These are phyloP conservation scores for Rasamsonia emersonii DNA, from an alignment of 2,329 filamentous ascomycete species.

Conservation along the genomic window DNA sequence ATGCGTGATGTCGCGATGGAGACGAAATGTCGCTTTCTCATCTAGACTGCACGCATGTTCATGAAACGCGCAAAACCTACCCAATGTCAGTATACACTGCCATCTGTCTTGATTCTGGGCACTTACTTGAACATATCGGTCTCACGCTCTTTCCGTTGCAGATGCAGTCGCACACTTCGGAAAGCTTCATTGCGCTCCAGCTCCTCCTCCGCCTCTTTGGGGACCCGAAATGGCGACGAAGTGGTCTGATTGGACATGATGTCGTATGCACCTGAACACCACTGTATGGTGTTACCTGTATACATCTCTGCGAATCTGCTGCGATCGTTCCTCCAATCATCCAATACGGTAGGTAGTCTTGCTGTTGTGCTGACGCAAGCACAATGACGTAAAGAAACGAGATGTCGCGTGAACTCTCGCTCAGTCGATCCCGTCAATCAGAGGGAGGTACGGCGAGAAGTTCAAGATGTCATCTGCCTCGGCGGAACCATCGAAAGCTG, in stretches of 20 bases:
- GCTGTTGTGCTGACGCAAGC: too few relatives aligned
- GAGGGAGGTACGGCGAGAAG: too few relatives aligned
- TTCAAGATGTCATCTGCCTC: too few relatives aligned
- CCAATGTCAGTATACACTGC: not conserved
- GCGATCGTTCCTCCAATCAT: too few relatives aligned
- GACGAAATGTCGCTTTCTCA: constrained; percentile 31
- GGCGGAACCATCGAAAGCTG: too few relatives aligned
- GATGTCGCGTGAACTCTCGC: too few relatives aligned
- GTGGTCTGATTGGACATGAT: constrained; percentile 9
- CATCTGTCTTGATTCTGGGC: not conserved
- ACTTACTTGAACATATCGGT: constrained; percentile 24
- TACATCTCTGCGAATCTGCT: too few relatives aligned
- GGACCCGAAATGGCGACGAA: constrained; percentile 26
- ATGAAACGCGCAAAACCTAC: constrained; percentile 30
- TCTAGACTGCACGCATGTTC: constrained; percentile 20
- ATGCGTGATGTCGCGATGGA: constrained; percentile 52
- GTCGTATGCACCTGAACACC: too few relatives aligned
- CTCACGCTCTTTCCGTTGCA: constrained; percentile 27
- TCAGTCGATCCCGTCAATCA: too few relatives aligned
- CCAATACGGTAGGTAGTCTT: too few relatives aligned
- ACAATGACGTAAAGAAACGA: too few relatives aligned
- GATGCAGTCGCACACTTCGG: constrained; percentile 22
- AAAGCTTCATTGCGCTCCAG: constrained; percentile 29
- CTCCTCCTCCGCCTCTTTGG: constrained; percentile 20
- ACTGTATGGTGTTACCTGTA: too few relatives aligned